Base-by-base conservation (phyloP, 768 basidiomycete species). In the Pleurotus citrinopileatus region DNA sequence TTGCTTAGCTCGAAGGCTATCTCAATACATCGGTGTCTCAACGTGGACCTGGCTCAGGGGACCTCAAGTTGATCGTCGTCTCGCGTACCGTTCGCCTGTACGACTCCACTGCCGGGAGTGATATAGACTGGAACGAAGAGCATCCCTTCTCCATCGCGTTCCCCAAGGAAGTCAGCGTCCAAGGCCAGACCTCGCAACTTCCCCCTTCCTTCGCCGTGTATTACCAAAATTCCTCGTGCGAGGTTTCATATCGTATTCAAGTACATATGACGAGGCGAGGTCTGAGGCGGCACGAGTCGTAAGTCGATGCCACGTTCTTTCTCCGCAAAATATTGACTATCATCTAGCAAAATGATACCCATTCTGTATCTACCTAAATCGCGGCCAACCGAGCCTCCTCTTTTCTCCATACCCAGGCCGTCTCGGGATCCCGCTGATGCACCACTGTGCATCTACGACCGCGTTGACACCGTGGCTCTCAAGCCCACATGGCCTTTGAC, bases 311-410 rank as follows among this genome's bases (percentile, higher is more conserved):
- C 54, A 10, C n/a, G 7, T 22, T 37, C 8, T 43, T 10, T 17
- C 42, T 55, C 15, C 20, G 26, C 29, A 22, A 8, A 7, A 47
- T 26, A 20, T 4, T 53, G n/a, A 53, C 17, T 29, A 12, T 23
- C 40, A 20, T 44, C 23, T 52, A 70, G 70, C 47, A 66, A 60
- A 56, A 55, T 55, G 32, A 66, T 76, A 42, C 72, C 69, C 8
- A 61, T 78, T 10, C 65, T 74, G 32, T 77, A 77, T 58, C 65
- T 79, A 17, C 77, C 76, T 2, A 75, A 76, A 59, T 67, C 75
- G 13, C 67, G 67, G 42, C 77, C 76, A 3, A 34, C 61, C 12
- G 52, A 65, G 32, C 70, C 73, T 13, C 64, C 72, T 3, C 45
- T 74, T 38, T 56, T 62, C n/a, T 54, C 63, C 13, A 67, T 73